Evolutionary conservation across 1,284 basidiomycete genomes (phyloP), one percentile per base, ranked within the genome.

Genomic region (Coriolopsis trogii): DNA sequence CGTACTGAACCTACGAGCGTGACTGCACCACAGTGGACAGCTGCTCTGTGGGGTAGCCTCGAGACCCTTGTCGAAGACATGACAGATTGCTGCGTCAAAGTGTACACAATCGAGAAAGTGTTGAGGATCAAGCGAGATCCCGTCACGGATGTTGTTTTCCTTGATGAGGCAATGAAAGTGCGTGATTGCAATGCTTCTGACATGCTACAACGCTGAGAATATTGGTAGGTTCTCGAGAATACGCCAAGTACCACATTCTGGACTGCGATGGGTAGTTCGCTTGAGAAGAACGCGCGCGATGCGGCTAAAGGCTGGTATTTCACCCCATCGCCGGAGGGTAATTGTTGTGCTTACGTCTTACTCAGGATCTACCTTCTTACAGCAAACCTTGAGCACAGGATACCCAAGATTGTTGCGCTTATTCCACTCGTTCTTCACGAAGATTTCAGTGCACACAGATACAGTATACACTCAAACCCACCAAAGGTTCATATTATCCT

Each of bases 401-500:
- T 98, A 98, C 71, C 91, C 93, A 1, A 82, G 83, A 43, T 75
- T 98, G 3, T 69, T 98, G 6, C 82, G 96, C 12, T 77, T 97
- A 10, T 95, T 98, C 70, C 95, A 98, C 49, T 93, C 95, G 34
- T 96, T 98, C 70, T 98, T 98, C 67, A 85, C 89, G 16, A 95
- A 95, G 68, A 95, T 98, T 42, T 85, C 93, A 0, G 87, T 97
- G 4, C 91, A 97, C 63, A 97, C 95, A 0, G 95, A 98, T 67
- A 96, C 95, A 0, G 76, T 91, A 4, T 98, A 98, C 67, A 87
- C 85, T 0, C 80, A 85, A 42, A 77, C 81, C 6, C 80, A 89
- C 45, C 95, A 98, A 72, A 95, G 91, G 92, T 91, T 34, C 30
- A 41, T 6, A 18, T 39, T 41, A 25, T 23, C 55, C 26, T 45